A percentile compares a stretch with the other conserved stretches of the same genome.
Evolutionary conservation across 129 eudicot species (phyloP).

Genomic region (Chrysanthemum seticuspe): DNA sequence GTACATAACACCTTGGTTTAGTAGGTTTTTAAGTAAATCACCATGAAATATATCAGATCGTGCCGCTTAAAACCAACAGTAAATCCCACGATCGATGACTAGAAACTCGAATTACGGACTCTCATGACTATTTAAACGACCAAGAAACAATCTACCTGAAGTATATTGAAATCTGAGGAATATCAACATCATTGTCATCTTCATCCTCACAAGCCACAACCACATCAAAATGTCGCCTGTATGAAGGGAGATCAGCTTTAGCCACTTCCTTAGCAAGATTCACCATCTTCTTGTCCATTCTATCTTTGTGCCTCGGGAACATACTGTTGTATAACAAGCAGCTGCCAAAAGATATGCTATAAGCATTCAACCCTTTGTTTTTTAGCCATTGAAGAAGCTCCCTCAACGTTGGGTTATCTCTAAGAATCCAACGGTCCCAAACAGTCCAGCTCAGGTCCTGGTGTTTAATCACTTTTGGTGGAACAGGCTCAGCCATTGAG

Average conservation of each 20-base stretch:
- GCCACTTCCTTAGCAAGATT: constrained; percentile 77
- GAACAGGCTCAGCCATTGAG: constrained; percentile 96
- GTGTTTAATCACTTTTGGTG: constrained; percentile 85
- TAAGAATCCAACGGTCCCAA: constrained; percentile 92
- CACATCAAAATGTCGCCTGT: constrained; percentile 71
- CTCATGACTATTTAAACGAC: constrained; percentile 19
- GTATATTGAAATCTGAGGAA: constrained; percentile 77
- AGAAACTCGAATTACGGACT: constrained; percentile 3
- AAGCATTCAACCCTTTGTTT: constrained; percentile 77
- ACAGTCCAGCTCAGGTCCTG: constrained; percentile 93
- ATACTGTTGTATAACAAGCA: constrained; percentile 80
- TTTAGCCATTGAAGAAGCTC: constrained; percentile 80
- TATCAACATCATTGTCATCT: constrained; percentile 76
- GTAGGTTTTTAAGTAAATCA: constrained; percentile 15
- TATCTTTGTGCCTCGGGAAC: constrained; percentile 83
- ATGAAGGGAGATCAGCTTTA: constrained; percentile 62
- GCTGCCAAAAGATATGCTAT: constrained; percentile 84
- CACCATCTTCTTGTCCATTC: constrained; percentile 82
- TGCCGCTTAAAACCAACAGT: constrained; percentile 21
- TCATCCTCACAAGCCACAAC: constrained; percentile 96
- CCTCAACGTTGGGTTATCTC: constrained; percentile 64
- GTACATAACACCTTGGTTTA: constrained; percentile 25
- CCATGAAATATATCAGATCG: constrained; percentile 14
- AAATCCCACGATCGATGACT: constrained; percentile 24
- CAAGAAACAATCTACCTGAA: constrained; percentile 40